phyloP scores from a whole-genome alignment of 139 green algal species.

The Coelastrella sp. region DNA sequence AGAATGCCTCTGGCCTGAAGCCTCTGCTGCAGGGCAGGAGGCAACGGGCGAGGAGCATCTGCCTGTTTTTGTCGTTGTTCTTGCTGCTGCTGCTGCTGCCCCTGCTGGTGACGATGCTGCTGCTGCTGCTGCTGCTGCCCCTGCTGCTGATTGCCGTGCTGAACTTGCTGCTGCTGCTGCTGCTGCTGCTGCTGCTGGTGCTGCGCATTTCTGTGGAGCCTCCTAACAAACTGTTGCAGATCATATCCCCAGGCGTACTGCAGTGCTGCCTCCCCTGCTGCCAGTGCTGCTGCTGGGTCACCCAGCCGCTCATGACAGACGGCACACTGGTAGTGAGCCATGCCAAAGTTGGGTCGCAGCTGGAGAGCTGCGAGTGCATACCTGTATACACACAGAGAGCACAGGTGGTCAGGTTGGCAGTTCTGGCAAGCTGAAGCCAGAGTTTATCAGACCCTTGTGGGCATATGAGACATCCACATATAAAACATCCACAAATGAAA shows the following conservation, averaged over 20 bases:
- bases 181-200: constrained; percentile 10
- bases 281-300: constrained; percentile 5
- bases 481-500: too few relatives aligned
- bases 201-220: not conserved
- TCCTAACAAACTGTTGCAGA: constrained; percentile 15
- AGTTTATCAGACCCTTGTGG: not conserved
- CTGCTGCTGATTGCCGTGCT: not conserved
- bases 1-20: not conserved
- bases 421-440: not conserved
- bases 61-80: not conserved
- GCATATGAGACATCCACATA: too few relatives aligned
- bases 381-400: not conserved
- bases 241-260: constrained; percentile 30
- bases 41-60: not conserved
- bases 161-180: not conserved
- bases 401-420: not conserved
- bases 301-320: constrained; percentile 2
- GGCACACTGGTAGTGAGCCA: constrained; percentile 33
- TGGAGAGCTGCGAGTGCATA: constrained; percentile 2
- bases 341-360: constrained; percentile 25
- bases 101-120: not conserved
- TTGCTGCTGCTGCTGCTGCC: not conserved
- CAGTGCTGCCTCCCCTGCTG: constrained; percentile 11
- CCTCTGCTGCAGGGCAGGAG: constrained; percentile 1
- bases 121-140: constrained; percentile 14